Evolutionary conservation across 345 rosid genomes (phyloP), one percentile per base, ranked within the genome.

Genomic region (Toxicodendron radicans): DNA sequence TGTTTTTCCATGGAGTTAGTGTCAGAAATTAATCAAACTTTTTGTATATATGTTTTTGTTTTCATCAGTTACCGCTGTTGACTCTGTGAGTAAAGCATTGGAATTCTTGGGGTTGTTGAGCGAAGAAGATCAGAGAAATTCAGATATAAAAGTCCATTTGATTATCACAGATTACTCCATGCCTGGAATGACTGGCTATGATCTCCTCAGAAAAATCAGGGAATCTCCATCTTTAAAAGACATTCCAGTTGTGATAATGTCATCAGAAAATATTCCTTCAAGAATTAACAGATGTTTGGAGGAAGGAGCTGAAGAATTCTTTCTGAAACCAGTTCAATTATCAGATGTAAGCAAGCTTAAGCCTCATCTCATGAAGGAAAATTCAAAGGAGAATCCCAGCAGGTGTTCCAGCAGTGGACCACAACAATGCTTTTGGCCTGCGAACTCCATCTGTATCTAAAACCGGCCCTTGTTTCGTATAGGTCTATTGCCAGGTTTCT

Each of bases 131-230:
- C 8, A 70, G 10, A 78, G 12, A n/a, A 82, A 84, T 46, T 62
- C 82, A 82, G 43, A 38, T 38, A 38, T 38, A 38, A 1, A 38
- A 38, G 43, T 95, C 2, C 90, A 87, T 81, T 79, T 95, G 76
- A 93, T 95, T 61, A 91, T 95, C 33, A 95, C 98, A 53, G 99
- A 95, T 81, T 95, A 95, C 57, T 95, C 92, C 62, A 95, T 93
- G 99, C 99, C 99, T 20, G 99, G 94, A 13, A 95, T 95, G 97
- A 90, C 97, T 8, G 99, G 99, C 75, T 91, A 91, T 74, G 98
- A 95, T 87, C 94, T 95, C 17, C 87, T 95, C 17, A 91, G 87
- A 80, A 93, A 77, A 75, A 85, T 95, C 46, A 95, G 91, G 93
- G 91, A 81, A 80, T 94, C 97, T 66, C 83, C 82, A 4, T 83